Evolutionary conservation across 2,329 filamentous ascomycete genomes (phyloP), one percentile per base, ranked within the genome.

Genomic region (Scedosporium aurantiacum): DNA sequence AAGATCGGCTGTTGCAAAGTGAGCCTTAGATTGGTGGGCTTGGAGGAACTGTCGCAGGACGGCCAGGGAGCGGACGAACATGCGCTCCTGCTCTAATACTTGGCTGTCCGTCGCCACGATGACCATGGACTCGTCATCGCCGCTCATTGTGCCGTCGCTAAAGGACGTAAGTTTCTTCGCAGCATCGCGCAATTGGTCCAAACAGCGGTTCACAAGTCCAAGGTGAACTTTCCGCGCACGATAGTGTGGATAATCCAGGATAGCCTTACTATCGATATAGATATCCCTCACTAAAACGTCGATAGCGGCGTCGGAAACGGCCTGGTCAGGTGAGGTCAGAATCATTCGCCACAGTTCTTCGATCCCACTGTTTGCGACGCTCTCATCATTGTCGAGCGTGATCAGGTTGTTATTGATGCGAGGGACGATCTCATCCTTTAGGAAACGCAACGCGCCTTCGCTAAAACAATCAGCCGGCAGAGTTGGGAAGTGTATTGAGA

Each of bases 291-390:
- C 90, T 3, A 96, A 82, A 23, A 85, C 84, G 58, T 78, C 79
- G 32, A 88, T 91, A 1, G 90, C 88, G 60, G 79, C 75, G 21
- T 81, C 79, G 65, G 90, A 89, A 57, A 95, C 85, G 0, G 79
- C 82, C 43, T 81, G 76, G 43, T 82, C 77, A 4, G 85, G 83
- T 1, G 89, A 85, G 16, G 82, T 86, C 60, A 96, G 75, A 40
- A 93, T 84, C 67, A 96, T 83, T 25, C 85, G 83, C 92, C 92
- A 96, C n/a, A 96, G 76, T 62, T 91, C 82, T 66, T 94, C 88
- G 52, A 82, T 77, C 27, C 75, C 82, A 65, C 72, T 81, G 63
- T 77, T 80, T 65, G 80, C 75, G 28, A 83, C 69, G 10, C 78
- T 73, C n/a, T 78, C 74, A 6, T 79, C 75, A 55, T 82, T 79